Percentiles rank a stretch among this genome's conserved stretches.
These are phyloP conservation scores for Aphelidium insulamus DNA, from an alignment of 371 early-diverging fungal species.

Conservation along the genomic window DNA sequence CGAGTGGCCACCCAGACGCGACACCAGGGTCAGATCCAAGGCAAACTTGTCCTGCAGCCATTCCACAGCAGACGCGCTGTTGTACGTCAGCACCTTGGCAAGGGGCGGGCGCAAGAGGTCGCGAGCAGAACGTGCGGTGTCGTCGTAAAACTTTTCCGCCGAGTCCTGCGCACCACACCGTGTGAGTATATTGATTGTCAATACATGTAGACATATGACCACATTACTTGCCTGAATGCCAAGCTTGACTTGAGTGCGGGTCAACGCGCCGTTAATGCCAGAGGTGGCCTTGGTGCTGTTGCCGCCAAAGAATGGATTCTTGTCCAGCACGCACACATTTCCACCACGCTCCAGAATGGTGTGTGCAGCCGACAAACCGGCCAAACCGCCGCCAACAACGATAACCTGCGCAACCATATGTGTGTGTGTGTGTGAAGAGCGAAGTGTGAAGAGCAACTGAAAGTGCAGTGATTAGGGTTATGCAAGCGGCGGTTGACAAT, in stretches of 20 bases:
- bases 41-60: conserved; percentile 78
- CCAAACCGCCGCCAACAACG: conserved; percentile 76
- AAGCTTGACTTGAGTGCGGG: conserved; percentile 33
- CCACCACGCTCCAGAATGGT: conserved; percentile 65
- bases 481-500: too few relatives aligned
- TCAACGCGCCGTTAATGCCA: conserved; percentile 85
- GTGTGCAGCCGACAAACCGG: conserved; percentile 72
- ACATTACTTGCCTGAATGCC: conserved; percentile 16
- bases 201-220: not conserved
- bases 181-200: not conserved
- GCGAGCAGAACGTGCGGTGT: conserved; percentile 67
- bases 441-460: too few relatives aligned
- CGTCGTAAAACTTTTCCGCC: conserved; percentile 62
- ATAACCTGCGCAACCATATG: too few relatives aligned
- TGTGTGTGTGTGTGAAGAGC: too few relatives aligned
- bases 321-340: conserved; percentile 63
- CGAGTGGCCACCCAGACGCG: conserved; percentile 73
- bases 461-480: too few relatives aligned
- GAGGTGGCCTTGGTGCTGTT: conserved; percentile 90
- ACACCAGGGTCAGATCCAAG: conserved; percentile 62
- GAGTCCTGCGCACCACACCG: conserved; percentile 41
- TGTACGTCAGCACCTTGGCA: conserved; percentile 60
- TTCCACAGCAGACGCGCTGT: conserved; percentile 68
- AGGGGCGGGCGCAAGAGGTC: conserved; percentile 62
- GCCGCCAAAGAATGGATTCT: conserved; percentile 77